Evolutionary conservation across 768 basidiomycete genomes (phyloP).

Genomic region (Pleurotus eryngii): DNA sequence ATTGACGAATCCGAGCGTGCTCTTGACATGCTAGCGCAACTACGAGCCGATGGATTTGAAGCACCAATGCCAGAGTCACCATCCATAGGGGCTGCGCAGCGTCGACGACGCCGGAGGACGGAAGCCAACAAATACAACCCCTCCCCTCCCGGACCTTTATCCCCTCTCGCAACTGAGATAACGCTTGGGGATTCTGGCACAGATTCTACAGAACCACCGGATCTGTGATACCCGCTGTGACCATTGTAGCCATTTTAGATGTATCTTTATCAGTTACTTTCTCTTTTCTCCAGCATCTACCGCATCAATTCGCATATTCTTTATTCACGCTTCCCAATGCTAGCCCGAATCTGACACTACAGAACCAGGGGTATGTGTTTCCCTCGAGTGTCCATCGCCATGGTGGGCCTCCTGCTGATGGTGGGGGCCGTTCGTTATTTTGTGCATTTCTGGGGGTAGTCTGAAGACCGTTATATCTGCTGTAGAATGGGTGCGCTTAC

Average conservation of each 20-base stretch:
- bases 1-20: conserved; percentile 57
- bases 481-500: neutral
- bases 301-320: conserved; percentile 1
- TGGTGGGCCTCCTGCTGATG: neutral
- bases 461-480: neutral
- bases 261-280: conserved; percentile 8
- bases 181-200: neutral
- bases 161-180: conserved; percentile 1
- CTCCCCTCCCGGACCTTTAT: neutral
- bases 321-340: neutral
- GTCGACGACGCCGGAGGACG: conserved; percentile 35
- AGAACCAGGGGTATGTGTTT: too few species aligned
- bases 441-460: neutral
- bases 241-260: conserved; percentile 7
- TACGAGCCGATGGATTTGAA: conserved; percentile 69
- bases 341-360: too few species aligned
- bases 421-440: neutral
- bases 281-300: neutral
- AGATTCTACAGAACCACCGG: neutral
- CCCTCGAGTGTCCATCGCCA: neutral
- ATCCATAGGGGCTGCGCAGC: conserved; percentile 33
- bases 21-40: conserved; percentile 69
- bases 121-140: conserved; percentile 7
- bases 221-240: neutral
- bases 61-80: conserved; percentile 44